Conservation (phyloP, 768 basidiomycete genomes). For the Boletus sp. region DNA sequence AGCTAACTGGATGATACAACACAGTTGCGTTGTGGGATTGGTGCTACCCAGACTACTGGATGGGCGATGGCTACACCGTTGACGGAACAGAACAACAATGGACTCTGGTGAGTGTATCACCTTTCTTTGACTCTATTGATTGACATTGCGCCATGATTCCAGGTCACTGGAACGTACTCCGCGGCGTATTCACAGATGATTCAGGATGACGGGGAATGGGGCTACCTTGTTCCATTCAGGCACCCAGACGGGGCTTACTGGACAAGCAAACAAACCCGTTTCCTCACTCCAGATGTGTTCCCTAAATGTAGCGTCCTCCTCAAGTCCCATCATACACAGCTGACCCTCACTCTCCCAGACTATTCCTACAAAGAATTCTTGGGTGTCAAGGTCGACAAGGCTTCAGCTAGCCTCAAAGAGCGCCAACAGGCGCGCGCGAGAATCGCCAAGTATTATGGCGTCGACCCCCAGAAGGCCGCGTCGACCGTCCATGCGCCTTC, state of each 20-base stretch:
- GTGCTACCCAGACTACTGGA: slow-evolving; percentile 29
- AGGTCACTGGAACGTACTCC: slow-evolving; percentile 23
- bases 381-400: slow-evolving; percentile 26
- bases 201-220: slow-evolving; percentile 17
- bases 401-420: slow-evolving; percentile 8
- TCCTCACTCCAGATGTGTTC: slow-evolving; percentile 13
- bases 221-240: slow-evolving; percentile 23
- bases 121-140: neutral
- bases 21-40: slow-evolving; percentile 31
- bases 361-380: slow-evolving; percentile 28
- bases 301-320: slow-evolving; percentile 19
- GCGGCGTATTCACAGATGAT: slow-evolving; percentile 22
- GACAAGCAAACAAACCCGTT: slow-evolving; percentile 25
- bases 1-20: neutral
- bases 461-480: slow-evolving; percentile 18
- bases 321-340: neutral
- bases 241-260: slow-evolving; percentile 23
- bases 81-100: slow-evolving; percentile 12
- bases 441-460: slow-evolving; percentile 23
- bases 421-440: slow-evolving; percentile 20
- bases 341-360: slow-evolving; percentile 10
- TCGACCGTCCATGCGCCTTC: neutral
- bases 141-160: neutral
- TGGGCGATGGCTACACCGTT: slow-evolving; percentile 21
- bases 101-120: slow-evolving; percentile 19